Conservation (phyloP, 1,139 yeast genomes). For the Kluyveromyces marxianus region DNA sequence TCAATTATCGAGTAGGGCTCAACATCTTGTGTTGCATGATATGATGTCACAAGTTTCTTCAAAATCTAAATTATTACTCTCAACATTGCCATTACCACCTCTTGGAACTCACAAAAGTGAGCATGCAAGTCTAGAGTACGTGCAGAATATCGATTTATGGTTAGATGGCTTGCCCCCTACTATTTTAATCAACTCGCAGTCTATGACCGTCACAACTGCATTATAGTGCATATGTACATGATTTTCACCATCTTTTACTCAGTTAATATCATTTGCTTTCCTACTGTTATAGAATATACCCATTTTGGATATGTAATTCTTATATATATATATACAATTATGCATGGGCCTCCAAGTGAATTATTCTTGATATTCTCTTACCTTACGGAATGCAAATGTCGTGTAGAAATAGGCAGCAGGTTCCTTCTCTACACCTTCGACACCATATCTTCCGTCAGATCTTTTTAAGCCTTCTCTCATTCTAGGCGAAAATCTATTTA, state of each 20-base stretch:
- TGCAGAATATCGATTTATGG: constrained; percentile 73
- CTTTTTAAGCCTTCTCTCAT: constrained; percentile 64
- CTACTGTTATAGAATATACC: neutral
- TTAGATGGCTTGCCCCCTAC: constrained; percentile 74
- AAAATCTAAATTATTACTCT: constrained; percentile 64
- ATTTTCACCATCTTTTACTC: neutral
- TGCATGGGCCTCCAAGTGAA: no score
- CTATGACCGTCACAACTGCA: constrained; percentile 93
- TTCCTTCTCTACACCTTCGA: constrained; percentile 85
- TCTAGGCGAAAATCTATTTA: constrained; percentile 50
- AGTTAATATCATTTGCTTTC: neutral
- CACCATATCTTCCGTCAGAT: constrained; percentile 74
- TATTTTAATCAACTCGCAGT: constrained; percentile 76
- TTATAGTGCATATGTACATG: constrained; percentile 33
- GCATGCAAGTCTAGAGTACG: constrained; percentile 64
- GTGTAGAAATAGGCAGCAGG: constrained; percentile 53
- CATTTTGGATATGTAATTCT: no score
- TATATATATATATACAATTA: no score
- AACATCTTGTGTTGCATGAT: constrained; percentile 80
- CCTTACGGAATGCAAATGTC: constrained; percentile 31
- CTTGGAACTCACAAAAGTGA: constrained; percentile 70
- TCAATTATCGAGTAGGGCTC: constrained; percentile 85
- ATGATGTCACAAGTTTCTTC: constrained; percentile 61
- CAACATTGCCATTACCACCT: constrained; percentile 84
- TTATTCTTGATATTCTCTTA: constrained; percentile 20